phyloP scores from a whole-genome alignment of 805 yeast genomes.

The Candida tibetensis region DNA sequence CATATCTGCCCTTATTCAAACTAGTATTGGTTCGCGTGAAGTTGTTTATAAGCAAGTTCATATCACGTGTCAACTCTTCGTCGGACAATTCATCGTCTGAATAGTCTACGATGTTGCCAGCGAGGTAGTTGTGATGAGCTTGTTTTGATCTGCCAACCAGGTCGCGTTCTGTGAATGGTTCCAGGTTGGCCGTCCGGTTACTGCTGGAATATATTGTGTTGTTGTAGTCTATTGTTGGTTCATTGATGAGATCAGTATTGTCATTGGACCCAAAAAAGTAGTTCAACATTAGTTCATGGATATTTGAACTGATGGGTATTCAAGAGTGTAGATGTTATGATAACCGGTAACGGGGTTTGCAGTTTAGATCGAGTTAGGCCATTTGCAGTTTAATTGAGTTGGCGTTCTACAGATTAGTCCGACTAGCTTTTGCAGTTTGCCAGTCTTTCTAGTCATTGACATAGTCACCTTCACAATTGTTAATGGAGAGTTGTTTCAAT shows the following conservation, averaged over 20 bases:
- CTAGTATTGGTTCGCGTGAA: constrained; percentile 6
- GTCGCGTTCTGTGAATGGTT: not conserved
- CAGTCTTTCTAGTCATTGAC: no score
- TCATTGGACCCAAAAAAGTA: constrained; percentile 11
- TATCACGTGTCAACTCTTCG: constrained; percentile 12
- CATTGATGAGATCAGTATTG: constrained; percentile 22
- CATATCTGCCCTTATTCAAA: not conserved
- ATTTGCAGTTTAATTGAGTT: no score
- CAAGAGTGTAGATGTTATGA: no score
- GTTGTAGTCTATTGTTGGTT: constrained; percentile 36
- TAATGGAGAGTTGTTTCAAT: no score
- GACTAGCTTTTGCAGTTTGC: no score
- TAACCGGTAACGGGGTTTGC: no score
- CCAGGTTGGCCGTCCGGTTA: not conserved
- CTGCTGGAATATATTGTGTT: constrained; percentile 17
- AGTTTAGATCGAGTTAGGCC: no score
- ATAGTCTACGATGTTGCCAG: constrained; percentile 2
- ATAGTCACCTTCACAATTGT: no score
- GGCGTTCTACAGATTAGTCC: no score
- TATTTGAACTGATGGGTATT: no score
- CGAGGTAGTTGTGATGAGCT: not conserved
- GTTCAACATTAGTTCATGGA: constrained; percentile 7
- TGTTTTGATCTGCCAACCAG: not conserved
- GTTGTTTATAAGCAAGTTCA: constrained; percentile 7
- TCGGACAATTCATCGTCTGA: constrained; percentile 9